Conservation (phyloP, 2,329 filamentous ascomycete genomes). For the Lasiodiplodia citricola region DNA sequence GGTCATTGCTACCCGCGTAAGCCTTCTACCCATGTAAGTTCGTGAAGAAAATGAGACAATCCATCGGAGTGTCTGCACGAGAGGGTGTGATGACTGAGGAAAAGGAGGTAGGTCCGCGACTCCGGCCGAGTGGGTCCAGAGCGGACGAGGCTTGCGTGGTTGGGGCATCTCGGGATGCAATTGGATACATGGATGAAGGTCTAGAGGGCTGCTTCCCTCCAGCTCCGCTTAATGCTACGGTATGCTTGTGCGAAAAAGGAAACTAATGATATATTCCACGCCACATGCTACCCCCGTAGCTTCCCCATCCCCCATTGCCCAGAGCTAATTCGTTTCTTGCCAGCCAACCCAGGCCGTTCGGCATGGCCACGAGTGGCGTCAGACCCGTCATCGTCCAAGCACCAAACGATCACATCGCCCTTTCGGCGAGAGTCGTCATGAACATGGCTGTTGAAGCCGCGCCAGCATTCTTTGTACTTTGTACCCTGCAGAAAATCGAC, state of each 20-base stretch:
- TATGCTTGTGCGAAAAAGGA: constrained; percentile 6
- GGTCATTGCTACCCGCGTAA: background rate
- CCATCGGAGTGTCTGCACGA: constrained; percentile 10
- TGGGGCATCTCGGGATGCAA: background rate
- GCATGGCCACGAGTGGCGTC: constrained; percentile 3
- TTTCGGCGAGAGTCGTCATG: constrained; percentile 66
- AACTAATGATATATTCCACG: background rate
- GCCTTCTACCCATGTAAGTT: background rate
- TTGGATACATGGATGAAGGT: background rate
- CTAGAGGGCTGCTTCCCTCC: background rate
- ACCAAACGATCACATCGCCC: constrained; percentile 70
- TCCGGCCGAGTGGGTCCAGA: background rate
- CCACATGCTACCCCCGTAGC: background rate
- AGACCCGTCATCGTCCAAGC: constrained; percentile 27
- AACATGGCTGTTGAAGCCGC: constrained; percentile 65
- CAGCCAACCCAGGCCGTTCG: background rate
- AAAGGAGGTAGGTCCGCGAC: constrained; percentile 18
- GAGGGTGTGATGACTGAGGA: constrained; percentile 7
- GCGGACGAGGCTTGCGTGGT: constrained; percentile 11
- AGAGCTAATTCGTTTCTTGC: constrained; percentile 10
- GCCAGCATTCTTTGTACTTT: constrained; percentile 63
- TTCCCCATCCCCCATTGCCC: constrained; percentile 16
- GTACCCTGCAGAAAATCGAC: constrained; percentile 48
- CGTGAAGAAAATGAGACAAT: background rate
- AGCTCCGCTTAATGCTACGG: background rate